Base-by-base conservation (phyloP, 345 rosid species). In the Ailanthus altissimus region DNA sequence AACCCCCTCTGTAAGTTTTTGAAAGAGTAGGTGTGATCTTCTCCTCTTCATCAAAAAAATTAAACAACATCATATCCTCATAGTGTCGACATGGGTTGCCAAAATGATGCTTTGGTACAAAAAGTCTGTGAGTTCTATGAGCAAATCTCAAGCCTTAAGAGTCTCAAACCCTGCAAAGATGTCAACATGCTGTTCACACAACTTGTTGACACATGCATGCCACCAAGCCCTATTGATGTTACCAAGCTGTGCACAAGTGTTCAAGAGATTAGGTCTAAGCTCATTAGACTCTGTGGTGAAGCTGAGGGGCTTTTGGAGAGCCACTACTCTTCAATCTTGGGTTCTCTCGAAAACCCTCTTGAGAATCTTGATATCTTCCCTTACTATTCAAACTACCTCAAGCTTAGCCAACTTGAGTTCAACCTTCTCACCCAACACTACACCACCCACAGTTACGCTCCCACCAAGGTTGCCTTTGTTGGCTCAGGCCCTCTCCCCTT, bases 401-500 rank as follows among this genome's bases (percentile, higher is more conserved):
- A 94, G 67, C 96, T 94, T 18, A 82, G 89, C 90, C 89, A 77
- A 53, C 98, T 94, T 0, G 98, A 93, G 61, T 88, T 81, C 86
- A 78, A 77, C 70, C 84, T 93, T 56, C 92, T 93, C 1, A 66
- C 36, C 62, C 84, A 89, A 36, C 89, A 86, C 81, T 72, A 43
- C 65, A 47, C 86, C 0, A 56, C 5, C 38, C 1, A 20, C 12
- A 6, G 15, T 5, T 74, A 67, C 67, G 81, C 73, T 54, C 97
- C 92, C 7, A 79, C 12, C 82, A 85, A 79, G n/a, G 73, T 94
- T 12, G 98, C 98, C 67, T 94, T 94, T 45, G 65, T 94, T 32
- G 98, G 98, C 38, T 94, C 98, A 2, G 98, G 98, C 28, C 97
- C 98, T 16, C 93, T 94, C 20, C 98, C 98, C 5, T 84, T 94